Evolutionary conservation across 2,329 filamentous ascomycete species (phyloP).

Genomic region (Trichoderma pleuroti): DNA sequence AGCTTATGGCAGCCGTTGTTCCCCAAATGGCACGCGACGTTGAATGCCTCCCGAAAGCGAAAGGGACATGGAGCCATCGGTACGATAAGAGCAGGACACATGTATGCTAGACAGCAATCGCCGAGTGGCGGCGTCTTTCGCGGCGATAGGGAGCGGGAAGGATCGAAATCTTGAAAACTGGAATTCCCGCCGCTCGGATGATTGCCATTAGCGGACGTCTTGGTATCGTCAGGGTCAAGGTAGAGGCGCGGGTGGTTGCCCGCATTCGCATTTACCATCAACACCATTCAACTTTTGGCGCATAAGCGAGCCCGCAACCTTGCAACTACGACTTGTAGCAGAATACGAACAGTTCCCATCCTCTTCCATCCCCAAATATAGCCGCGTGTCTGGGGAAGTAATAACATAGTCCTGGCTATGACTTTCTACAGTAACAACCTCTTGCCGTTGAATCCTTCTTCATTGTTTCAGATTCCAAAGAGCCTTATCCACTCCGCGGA

Average conservation of each 20-base stretch:
- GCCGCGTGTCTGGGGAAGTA: neutral
- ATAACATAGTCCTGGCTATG: neutral
- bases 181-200: neutral
- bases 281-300: neutral
- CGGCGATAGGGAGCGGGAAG: neutral
- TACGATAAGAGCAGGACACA: neutral
- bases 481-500: neutral
- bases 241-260: neutral
- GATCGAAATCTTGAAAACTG: neutral
- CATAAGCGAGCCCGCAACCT: neutral
- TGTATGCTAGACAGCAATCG: neutral
- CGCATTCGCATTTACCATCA: neutral
- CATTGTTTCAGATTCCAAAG: neutral
- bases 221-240: neutral
- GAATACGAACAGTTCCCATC: neutral
- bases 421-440: neutral
- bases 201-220: neutral
- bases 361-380: neutral
- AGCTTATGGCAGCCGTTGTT: neutral
- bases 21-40: neutral
- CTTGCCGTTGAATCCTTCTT: neutral
- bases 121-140: neutral
- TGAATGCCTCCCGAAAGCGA: neutral
- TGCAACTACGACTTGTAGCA: neutral
- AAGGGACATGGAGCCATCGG: neutral